Percentiles rank a stretch among this genome's conserved stretches.
Evolutionary conservation across 2,329 filamentous ascomycete species (phyloP).

Genomic region (Colletotrichum sidae): DNA sequence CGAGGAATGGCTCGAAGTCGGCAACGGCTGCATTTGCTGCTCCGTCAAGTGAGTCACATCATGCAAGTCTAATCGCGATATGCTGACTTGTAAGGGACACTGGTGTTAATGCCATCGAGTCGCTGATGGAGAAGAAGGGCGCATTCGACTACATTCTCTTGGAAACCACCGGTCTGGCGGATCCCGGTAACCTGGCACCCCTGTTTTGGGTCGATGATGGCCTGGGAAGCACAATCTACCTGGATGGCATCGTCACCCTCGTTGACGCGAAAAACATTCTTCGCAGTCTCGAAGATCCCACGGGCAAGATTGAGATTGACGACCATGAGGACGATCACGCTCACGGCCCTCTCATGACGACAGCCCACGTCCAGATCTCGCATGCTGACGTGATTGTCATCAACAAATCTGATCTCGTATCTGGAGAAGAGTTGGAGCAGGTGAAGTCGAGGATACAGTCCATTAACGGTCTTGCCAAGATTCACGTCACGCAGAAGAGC

Average conservation of each 20-base stretch:
- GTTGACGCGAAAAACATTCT: conserved; percentile 96
- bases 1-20: conserved; percentile 94
- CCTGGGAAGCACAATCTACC: conserved; percentile 92
- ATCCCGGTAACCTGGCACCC: conserved; percentile 94
- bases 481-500: conserved; percentile 85
- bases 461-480: conserved; percentile 90
- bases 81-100: conserved; percentile 72
- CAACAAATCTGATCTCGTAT: conserved; percentile 92
- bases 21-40: conserved; percentile 97
- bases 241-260: conserved; percentile 95
- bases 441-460: conserved; percentile 80
- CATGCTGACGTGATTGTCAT: conserved; percentile 95
- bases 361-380: conserved; percentile 94
- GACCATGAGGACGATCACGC: conserved; percentile 54
- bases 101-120: conserved; percentile 94
- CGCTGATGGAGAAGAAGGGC: conserved; percentile 92
- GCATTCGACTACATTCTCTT: conserved; percentile 98
- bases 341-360: conserved; percentile 81
- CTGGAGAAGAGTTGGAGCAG: conserved; percentile 71
- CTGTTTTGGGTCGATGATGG: conserved; percentile 99
- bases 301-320: conserved; percentile 58
- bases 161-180: conserved; percentile 94
- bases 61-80: neutral
- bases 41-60: conserved; percentile 79
- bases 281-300: conserved; percentile 80